Evolutionary conservation across 208 protist genomes (phyloP), one percentile per base, ranked within the genome.

Genomic region (Leishmania arabica): DNA sequence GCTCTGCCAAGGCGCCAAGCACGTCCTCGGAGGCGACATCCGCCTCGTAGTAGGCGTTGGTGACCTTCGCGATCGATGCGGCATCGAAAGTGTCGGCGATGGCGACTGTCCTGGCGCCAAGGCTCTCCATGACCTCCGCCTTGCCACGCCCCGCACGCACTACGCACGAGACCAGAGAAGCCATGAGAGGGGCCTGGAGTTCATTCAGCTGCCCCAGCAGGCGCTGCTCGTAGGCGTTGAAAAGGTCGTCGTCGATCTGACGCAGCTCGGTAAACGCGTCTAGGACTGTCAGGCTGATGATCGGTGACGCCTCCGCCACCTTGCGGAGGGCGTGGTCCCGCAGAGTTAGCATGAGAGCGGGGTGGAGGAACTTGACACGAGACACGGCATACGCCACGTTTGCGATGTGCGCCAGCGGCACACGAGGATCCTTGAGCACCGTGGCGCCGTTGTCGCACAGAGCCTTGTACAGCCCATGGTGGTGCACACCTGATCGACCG

Each of bases 381-480:
- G 93, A 91, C 42, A 98, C 87, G 31, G 95, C 95, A 79, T 97
- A 90, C 5, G 89, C 88, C 17, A 97, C 93, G 81, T 98, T 98
- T 11, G 95, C 92, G 54, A 93, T 92, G 83, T 98, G 95, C 15
- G 93, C 89, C 13, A 98, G 78, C 71, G 90, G 88, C 42, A 94
- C 83, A 6, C 88, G 85, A 60, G 88, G 86, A 81, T 96, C 93
- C 82, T 88, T 89, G 77, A 98, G 84, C 56, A 77, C 81, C 53
- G 71, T 78, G 40, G 90, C 87, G 19, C 87, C 93, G 45, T 78
- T 79, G 75, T 95, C 90, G 74, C 92, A 95, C 40, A 98, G 77
- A 54, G 86, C 89, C 71, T 88, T 65, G 84, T 95, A 98, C 19
- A 98, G 86, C 47, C 87, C 82, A 3, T 84, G 72, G 81, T 98